A percentile compares a stretch with the other conserved stretches of the same genome.
Evolutionary conservation across 768 basidiomycete genomes (phyloP).

Genomic region (Myochromella boudieri): DNA sequence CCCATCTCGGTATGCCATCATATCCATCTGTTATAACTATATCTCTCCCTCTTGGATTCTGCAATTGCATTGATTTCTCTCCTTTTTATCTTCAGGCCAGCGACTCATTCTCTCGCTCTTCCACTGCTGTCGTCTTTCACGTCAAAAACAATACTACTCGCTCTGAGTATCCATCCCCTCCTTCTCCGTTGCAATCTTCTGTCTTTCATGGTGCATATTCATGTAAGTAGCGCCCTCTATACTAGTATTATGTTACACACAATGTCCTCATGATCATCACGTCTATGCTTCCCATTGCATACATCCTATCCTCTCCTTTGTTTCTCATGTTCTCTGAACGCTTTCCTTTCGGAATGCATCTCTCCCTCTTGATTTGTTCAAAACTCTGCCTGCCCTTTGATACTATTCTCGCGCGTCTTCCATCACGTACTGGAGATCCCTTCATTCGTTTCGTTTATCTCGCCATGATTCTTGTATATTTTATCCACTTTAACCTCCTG

Average conservation of each 20-base stretch:
- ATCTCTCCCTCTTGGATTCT: conserved; percentile 13
- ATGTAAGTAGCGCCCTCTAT: conserved; percentile 11
- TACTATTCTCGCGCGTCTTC: too few species aligned
- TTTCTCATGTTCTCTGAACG: too few species aligned
- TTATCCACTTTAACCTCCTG: conserved; percentile 19
- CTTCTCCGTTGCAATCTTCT: conserved; percentile 13
- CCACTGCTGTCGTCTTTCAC: conserved; percentile 32
- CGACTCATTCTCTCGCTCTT: conserved; percentile 19
- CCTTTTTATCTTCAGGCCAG: conserved; percentile 8
- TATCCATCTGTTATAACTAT: conserved; percentile 21
- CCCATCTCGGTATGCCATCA: conserved; percentile 20
- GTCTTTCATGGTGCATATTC: conserved; percentile 12
- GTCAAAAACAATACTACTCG: neutral
- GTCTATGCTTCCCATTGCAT: conserved; percentile 14
- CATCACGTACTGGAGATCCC: too few species aligned
- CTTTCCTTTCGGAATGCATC: too few species aligned
- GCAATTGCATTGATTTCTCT: conserved; percentile 19
- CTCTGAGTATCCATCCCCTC: conserved; percentile 13
- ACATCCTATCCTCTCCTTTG: conserved; percentile 18
- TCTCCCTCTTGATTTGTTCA: too few species aligned
- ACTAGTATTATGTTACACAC: conserved; percentile 8
- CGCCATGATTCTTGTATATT: neutral
- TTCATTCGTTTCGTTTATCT: conserved; percentile 5
- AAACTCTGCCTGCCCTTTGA: too few species aligned
- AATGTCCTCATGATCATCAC: conserved; percentile 17